Evolutionary conservation across 129 eudicot genomes (phyloP).

Genomic region (Artemisia annua): DNA sequence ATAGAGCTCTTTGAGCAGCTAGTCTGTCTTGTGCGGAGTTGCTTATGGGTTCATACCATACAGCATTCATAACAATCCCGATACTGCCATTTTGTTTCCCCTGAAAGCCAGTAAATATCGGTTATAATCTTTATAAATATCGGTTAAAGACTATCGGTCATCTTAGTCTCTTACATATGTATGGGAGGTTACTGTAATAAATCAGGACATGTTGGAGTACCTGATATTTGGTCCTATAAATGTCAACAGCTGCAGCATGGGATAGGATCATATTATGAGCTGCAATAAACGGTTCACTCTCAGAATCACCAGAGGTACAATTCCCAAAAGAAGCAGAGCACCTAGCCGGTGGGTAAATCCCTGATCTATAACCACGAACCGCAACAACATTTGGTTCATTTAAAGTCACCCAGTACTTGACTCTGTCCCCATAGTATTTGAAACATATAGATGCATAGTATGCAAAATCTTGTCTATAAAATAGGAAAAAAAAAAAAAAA

Average conservation of each 20-base stretch:
- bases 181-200: too few species aligned
- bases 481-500: not conserved
- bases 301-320: slow-evolving; percentile 62
- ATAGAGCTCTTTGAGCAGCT: too few species aligned
- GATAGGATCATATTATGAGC: slow-evolving; percentile 45
- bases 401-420: slow-evolving; percentile 69
- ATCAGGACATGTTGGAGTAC: slow-evolving; percentile 20
- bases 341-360: slow-evolving; percentile 60
- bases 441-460: too few species aligned
- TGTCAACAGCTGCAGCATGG: slow-evolving; percentile 37
- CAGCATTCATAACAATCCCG: too few species aligned
- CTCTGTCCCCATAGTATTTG: slow-evolving; percentile 43
- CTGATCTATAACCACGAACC: slow-evolving; percentile 52
- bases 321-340: slow-evolving; percentile 62
- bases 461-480: slow-evolving; percentile 53
- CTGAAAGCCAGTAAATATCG: too few species aligned
- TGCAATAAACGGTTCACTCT: slow-evolving; percentile 61
- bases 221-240: slow-evolving; percentile 64
- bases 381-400: slow-evolving; percentile 66
- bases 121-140: too few species aligned
- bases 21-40: too few species aligned
- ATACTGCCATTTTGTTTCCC: too few species aligned
- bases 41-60: too few species aligned
- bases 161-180: too few species aligned
- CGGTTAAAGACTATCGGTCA: too few species aligned